A percentile compares a stretch with the other conserved stretches of the same genome.
phyloP scores from a whole-genome alignment of 164 flowering plant species.

The Aristolochia fimbriata region DNA sequence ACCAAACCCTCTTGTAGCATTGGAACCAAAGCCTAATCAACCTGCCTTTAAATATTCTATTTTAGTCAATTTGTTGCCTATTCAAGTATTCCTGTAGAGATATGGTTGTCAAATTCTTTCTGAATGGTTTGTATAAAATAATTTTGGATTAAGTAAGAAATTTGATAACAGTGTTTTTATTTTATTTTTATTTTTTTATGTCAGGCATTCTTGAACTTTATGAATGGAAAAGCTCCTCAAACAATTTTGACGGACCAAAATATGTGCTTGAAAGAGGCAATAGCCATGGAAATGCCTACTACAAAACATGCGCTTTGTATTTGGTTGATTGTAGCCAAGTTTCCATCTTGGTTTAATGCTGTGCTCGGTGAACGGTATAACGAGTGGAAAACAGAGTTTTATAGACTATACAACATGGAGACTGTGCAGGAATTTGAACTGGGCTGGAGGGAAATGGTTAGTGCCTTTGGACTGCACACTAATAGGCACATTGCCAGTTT shows the following conservation, averaged over 20 bases:
- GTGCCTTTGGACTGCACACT: conserved; percentile 59
- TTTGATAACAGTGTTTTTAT: neutral
- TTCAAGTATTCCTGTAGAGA: too few species aligned
- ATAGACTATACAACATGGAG: conserved; percentile 73
- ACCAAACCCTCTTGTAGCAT: too few species aligned
- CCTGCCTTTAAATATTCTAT: too few species aligned
- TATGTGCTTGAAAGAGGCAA: conserved; percentile 79
- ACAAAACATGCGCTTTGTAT: conserved; percentile 88
- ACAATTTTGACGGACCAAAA: conserved; percentile 90
- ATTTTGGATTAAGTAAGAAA: too few species aligned
- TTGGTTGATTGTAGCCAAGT: conserved; percentile 87
- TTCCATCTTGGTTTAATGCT: conserved; percentile 97
- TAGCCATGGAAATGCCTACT: conserved; percentile 64
- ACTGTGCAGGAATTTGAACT: conserved; percentile 70
- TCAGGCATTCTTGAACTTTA: conserved; percentile 70
- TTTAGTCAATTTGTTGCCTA: too few species aligned
- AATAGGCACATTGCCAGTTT: conserved; percentile 72
- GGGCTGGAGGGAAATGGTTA: conserved; percentile 84
- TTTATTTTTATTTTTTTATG: conserved; percentile 3
- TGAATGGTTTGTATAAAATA: too few species aligned
- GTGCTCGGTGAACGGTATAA: conserved; percentile 83
- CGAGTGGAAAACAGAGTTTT: conserved; percentile 85
- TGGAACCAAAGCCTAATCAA: too few species aligned
- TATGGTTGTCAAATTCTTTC: too few species aligned
- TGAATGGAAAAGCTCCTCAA: conserved; percentile 88